Percentiles rank a stretch among this genome's conserved stretches.
These are phyloP conservation scores for Astragalus glycyphyllos DNA, from an alignment of 306 rosid species.

Conservation along the genomic window DNA sequence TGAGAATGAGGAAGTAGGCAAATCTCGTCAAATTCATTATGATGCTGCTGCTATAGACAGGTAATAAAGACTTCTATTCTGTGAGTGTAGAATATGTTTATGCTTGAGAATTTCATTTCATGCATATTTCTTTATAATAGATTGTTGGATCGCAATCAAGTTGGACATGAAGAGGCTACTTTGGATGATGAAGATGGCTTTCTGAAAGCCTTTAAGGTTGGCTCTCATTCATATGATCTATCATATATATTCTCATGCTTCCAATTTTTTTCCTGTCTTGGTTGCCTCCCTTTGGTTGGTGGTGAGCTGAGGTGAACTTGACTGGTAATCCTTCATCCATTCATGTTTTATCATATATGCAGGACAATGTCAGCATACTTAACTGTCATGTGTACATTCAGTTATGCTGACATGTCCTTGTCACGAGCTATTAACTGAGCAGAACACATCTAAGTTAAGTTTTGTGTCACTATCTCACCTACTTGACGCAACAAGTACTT, in stretches of 20 bases:
- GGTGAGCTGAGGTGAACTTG: too few relatives aligned
- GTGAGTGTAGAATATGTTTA: constrained; percentile 18
- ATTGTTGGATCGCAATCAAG: constrained; percentile 89
- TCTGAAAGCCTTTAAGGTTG: constrained; percentile 92
- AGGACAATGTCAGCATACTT: too few relatives aligned
- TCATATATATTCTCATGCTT: constrained; percentile 16
- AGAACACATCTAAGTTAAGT: too few relatives aligned
- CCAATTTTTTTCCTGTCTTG: background rate
- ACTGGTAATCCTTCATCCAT: too few relatives aligned
- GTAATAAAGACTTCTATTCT: constrained; percentile 44
- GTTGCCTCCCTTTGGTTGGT: too few relatives aligned
- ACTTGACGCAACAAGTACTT: too few relatives aligned
- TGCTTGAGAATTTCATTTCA: constrained; percentile 36
- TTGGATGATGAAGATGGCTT: constrained; percentile 90
- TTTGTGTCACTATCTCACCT: too few relatives aligned
- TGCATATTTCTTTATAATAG: constrained; percentile 51
- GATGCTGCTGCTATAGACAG: constrained; percentile 94
- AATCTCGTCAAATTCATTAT: constrained; percentile 96
- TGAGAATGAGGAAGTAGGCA: constrained; percentile 84
- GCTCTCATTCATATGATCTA: constrained; percentile 32
- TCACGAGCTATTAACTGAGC: too few relatives aligned
- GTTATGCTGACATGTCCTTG: too few relatives aligned
- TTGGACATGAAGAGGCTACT: constrained; percentile 78
- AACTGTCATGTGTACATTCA: too few relatives aligned
- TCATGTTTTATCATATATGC: too few relatives aligned